Evolutionary conservation across 192 early-diverging fungal species (phyloP).

Genomic region (Rhizoclosmatium globosum): DNA sequence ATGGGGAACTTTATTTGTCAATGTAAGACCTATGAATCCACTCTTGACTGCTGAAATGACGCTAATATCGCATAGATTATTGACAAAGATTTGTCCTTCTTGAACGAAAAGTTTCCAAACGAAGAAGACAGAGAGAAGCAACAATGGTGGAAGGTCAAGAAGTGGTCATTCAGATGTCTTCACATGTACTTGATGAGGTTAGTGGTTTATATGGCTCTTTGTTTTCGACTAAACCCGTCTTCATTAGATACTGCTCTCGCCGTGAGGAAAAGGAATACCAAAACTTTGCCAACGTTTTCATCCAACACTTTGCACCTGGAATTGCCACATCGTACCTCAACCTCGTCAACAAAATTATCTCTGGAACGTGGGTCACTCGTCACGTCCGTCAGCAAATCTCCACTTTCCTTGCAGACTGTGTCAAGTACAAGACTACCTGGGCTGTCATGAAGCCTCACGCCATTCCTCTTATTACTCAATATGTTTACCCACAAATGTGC

Average conservation of each 20-base stretch:
- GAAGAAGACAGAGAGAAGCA: conserved; percentile 81
- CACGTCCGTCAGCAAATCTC: conserved; percentile 75
- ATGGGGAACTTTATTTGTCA: conserved; percentile 89
- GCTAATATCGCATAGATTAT: conserved; percentile 18
- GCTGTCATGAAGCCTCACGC: conserved; percentile 86
- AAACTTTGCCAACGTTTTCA: conserved; percentile 83
- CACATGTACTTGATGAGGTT: conserved; percentile 79
- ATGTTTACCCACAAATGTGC: conserved; percentile 93
- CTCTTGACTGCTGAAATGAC: not conserved
- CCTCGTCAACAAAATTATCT: conserved; percentile 79
- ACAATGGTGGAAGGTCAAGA: conserved; percentile 93
- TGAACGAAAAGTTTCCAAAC: conserved; percentile 48
- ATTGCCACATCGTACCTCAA: conserved; percentile 86
- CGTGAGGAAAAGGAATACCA: conserved; percentile 46
- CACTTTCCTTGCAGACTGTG: conserved; percentile 82
- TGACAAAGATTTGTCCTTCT: conserved; percentile 36
- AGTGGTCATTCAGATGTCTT: conserved; percentile 89
- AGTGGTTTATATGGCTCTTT: not conserved
- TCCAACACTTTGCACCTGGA: conserved; percentile 89
- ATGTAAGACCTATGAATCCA: conserved; percentile 51
- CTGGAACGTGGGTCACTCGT: conserved; percentile 76
- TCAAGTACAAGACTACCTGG: conserved; percentile 92
- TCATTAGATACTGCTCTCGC: conserved; percentile 34
- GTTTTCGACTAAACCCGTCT: not conserved
- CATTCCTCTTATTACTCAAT: conserved; percentile 82